A percentile compares a stretch with the other conserved stretches of the same genome.
phyloP scores from a whole-genome alignment of 2,329 filamentous ascomycete species.

The Raffaelea ambrosiae region DNA sequence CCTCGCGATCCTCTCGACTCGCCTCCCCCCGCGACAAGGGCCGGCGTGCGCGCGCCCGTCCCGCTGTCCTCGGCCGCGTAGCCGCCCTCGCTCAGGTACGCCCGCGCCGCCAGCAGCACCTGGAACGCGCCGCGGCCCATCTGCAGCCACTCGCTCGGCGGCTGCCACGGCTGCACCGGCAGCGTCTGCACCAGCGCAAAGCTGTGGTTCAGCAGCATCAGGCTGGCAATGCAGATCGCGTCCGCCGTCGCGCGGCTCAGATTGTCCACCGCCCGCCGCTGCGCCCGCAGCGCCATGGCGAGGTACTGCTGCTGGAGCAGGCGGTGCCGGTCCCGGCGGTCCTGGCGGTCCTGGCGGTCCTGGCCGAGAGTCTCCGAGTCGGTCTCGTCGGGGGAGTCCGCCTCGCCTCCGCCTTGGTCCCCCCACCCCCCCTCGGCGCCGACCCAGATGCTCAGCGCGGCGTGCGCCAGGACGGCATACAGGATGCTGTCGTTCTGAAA shows the following conservation, averaged over 20 bases:
- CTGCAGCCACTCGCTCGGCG: constrained; percentile 25
- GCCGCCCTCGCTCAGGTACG: constrained; percentile 6
- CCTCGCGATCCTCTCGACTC: no score
- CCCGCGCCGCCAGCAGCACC: constrained; percentile 21
- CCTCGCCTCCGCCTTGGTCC: constrained; percentile 7
- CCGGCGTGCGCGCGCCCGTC: no score
- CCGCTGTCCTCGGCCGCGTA: not conserved
- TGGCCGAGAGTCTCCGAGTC: not conserved
- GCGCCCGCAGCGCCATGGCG: constrained; percentile 25
- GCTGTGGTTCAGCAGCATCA: constrained; percentile 26
- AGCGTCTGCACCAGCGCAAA: constrained; percentile 29
- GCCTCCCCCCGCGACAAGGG: no score
- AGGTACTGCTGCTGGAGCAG: constrained; percentile 27
- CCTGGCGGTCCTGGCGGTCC: no score
- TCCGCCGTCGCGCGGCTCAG: constrained; percentile 19
- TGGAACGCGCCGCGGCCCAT: constrained; percentile 23
- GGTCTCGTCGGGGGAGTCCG: not conserved
- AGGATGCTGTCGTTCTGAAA: constrained; percentile 24
- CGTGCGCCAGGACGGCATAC: constrained; percentile 25
- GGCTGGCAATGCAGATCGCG: constrained; percentile 24
- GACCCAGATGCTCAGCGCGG: constrained; percentile 27
- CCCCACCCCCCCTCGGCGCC: constrained; percentile 15
- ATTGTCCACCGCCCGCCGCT: constrained; percentile 22
- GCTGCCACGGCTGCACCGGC: constrained; percentile 25
- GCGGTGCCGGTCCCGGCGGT: constrained; percentile 7